Conservation (phyloP, 2,329 filamentous ascomycete genomes). For the Colletotrichum sojae region DNA sequence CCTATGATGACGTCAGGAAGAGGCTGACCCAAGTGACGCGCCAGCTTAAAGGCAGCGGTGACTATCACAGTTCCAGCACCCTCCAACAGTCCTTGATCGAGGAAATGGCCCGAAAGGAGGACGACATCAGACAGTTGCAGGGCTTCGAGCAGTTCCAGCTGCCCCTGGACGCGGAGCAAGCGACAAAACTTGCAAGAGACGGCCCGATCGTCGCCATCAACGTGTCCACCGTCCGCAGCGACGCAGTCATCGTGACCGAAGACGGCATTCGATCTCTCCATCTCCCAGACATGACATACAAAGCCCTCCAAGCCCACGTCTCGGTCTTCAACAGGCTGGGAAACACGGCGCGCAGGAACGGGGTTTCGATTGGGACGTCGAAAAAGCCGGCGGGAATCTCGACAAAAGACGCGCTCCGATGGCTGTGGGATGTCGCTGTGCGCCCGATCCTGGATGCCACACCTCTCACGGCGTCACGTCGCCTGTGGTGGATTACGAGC, state of each 20-base stretch:
- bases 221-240: conserved; percentile 1
- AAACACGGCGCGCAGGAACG: not conserved
- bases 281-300: not conserved
- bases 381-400: not conserved
- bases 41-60: not conserved
- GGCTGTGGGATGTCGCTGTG: not conserved
- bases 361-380: not conserved
- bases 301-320: not conserved
- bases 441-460: not conserved
- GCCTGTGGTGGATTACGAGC: not conserved
- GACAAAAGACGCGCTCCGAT: fast-evolving
- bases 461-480: not conserved
- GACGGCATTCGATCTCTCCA: not conserved
- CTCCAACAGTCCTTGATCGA: not conserved
- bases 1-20: not conserved
- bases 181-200: not conserved
- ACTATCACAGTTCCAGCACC: not conserved
- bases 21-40: not conserved
- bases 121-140: not conserved
- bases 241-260: not conserved
- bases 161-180: not conserved
- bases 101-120: fast-evolving
- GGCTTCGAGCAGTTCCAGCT: not conserved
- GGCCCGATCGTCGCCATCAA: not conserved
- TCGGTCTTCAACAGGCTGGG: not conserved